Evolutionary conservation across 208 protist species (phyloP).

Genomic region (Phytomonas sp.): DNA sequence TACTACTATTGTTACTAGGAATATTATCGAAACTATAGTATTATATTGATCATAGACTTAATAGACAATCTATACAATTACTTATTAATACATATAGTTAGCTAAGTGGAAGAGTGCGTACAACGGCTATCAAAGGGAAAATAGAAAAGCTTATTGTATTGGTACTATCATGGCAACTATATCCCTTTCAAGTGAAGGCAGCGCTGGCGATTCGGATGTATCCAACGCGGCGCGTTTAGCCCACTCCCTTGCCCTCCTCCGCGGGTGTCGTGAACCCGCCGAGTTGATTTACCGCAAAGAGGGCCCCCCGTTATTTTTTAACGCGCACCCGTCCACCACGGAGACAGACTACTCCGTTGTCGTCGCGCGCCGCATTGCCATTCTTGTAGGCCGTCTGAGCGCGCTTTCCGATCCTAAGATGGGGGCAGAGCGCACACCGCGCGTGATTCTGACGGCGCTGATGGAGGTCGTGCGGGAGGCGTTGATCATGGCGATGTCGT

Average conservation of each 20-base stretch:
- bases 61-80: too few relatives aligned
- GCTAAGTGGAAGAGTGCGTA: too few relatives aligned
- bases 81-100: too few relatives aligned
- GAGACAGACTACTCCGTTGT: slow-evolving; percentile 15
- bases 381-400: slow-evolving; percentile 36
- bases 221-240: background rate
- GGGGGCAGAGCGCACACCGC: slow-evolving; percentile 28
- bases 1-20: slow-evolving; percentile 7
- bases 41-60: too few relatives aligned
- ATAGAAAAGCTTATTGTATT: too few relatives aligned
- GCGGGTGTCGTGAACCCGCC: slow-evolving; percentile 15
- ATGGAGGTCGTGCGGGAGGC: slow-evolving; percentile 40
- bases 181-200: too few relatives aligned
- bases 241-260: slow-evolving; percentile 7
- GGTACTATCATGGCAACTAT: too few relatives aligned
- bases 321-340: background rate
- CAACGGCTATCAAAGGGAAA: too few relatives aligned
- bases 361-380: slow-evolving; percentile 40
- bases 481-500: slow-evolving; percentile 25
- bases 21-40: background rate
- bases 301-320: slow-evolving; percentile 2
- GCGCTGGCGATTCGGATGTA: too few relatives aligned
- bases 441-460: slow-evolving; percentile 35
- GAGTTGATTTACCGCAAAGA: slow-evolving; percentile 18
- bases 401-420: slow-evolving; percentile 22